Evolutionary conservation across 805 yeast genomes (phyloP).

Genomic region (Pichia occidentalis): DNA sequence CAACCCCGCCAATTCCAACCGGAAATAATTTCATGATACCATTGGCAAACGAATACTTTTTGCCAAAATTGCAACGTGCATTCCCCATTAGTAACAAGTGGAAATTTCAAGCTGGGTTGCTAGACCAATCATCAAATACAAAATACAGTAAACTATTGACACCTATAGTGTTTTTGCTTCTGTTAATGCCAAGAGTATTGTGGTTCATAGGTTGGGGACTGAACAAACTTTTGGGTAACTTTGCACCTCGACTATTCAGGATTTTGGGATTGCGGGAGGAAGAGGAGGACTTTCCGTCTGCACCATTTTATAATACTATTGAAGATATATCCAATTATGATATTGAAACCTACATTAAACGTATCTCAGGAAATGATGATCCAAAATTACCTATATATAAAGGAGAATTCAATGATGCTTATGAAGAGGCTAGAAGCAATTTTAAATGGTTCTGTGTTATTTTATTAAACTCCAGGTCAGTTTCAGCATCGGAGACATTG

Average conservation of each 20-base stretch:
- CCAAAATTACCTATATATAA: constrained; percentile 23
- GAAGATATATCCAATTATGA: constrained; percentile 17
- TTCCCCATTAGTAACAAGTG: constrained; percentile 31
- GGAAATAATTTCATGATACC: background rate
- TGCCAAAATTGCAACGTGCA: constrained; percentile 33
- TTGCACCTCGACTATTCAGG: constrained; percentile 31
- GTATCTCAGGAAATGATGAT: constrained; percentile 23
- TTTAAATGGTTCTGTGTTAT: constrained; percentile 49
- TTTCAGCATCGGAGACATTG: constrained; percentile 29
- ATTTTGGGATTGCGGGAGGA: constrained; percentile 24
- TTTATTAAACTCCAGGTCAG: constrained; percentile 41
- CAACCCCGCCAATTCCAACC: background rate
- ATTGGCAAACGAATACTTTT: constrained; percentile 16
- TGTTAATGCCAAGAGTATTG: constrained; percentile 49
- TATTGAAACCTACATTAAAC: constrained; percentile 17
- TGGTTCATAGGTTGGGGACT: constrained; percentile 32
- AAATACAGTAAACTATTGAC: constrained; percentile 15
- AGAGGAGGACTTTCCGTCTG: constrained; percentile 28
- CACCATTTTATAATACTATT: constrained; percentile 21
- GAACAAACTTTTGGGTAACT: constrained; percentile 27
- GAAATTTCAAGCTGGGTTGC: constrained; percentile 30
- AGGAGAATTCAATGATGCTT: constrained; percentile 38
- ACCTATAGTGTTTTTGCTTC: constrained; percentile 44
- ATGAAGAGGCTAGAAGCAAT: constrained; percentile 32
- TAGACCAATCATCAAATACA: background rate